phyloP scores from a whole-genome alignment of 179 eudicot species.

The Patellifolia procumbens region DNA sequence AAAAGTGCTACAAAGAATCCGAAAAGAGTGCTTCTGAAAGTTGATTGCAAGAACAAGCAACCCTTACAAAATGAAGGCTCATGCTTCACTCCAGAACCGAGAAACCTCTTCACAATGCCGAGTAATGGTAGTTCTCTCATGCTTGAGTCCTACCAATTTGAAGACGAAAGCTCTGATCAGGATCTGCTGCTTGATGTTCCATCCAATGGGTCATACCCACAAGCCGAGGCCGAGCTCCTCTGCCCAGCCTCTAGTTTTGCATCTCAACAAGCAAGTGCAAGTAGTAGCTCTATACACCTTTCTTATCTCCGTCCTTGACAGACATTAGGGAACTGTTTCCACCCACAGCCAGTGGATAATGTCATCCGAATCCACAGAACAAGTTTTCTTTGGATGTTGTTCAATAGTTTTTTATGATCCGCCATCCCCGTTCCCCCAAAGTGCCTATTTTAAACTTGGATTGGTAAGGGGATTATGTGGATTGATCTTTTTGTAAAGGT shows the following conservation, averaged over 20 bases:
- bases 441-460: constrained; percentile 39
- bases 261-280: constrained; percentile 65
- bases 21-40: constrained; percentile 47
- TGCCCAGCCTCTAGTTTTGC: constrained; percentile 56
- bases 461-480: constrained; percentile 32
- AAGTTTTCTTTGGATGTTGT: constrained; percentile 28
- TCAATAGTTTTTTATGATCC: constrained; percentile 27
- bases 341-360: constrained; percentile 11
- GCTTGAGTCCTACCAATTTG: constrained; percentile 53
- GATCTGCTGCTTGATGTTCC: constrained; percentile 76
- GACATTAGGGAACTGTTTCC: constrained; percentile 6
- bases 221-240: constrained; percentile 96
- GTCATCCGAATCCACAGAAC: constrained; percentile 23
- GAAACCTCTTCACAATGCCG: constrained; percentile 51
- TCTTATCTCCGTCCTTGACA: constrained; percentile 47
- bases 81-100: constrained; percentile 58
- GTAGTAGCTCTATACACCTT: constrained; percentile 63
- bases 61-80: constrained; percentile 43
- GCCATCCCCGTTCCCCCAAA: constrained; percentile 22
- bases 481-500: constrained; percentile 41
- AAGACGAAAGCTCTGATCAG: constrained; percentile 68
- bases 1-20: constrained; percentile 56
- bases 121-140: constrained; percentile 46
- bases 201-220: constrained; percentile 68
- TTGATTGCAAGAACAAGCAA: constrained; percentile 48